A percentile compares a stretch with the other conserved stretches of the same genome.
These are phyloP conservation scores for Populus simonii DNA, from an alignment of 345 rosid species.

Conservation along the genomic window DNA sequence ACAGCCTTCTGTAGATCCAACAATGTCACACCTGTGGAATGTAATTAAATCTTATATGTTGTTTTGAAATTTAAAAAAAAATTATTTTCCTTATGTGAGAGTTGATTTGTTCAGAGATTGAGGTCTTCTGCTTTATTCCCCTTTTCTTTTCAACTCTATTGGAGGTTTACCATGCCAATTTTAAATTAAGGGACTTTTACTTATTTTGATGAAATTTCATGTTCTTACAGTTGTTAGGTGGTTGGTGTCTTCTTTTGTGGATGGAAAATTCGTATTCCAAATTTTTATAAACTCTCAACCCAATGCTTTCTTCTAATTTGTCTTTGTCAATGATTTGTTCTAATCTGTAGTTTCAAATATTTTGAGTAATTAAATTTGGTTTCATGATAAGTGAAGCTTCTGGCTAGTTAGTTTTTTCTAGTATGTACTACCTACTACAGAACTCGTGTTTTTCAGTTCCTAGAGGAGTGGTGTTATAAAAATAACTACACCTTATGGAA, in stretches of 20 bases:
- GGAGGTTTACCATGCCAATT: background rate
- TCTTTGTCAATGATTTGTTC: background rate
- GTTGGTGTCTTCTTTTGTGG: background rate
- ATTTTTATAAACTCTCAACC: background rate
- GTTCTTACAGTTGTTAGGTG: background rate
- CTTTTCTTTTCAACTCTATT: background rate
- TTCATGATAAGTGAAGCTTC: background rate
- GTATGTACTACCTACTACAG: background rate
- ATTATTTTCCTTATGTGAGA: background rate
- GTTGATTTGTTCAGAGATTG: conserved; percentile 1
- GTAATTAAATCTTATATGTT: background rate
- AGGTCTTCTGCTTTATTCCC: background rate
- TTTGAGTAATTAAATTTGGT: background rate
- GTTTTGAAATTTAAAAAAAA: background rate
- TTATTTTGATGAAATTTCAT: background rate
- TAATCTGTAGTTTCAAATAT: background rate
- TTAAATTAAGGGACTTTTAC: background rate
- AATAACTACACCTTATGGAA: background rate
- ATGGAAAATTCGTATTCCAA: background rate
- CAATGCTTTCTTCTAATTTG: background rate
- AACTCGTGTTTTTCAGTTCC: background rate
- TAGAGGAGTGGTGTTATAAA: background rate
- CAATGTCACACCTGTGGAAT: background rate
- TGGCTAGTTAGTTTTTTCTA: background rate
- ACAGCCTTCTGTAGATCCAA: background rate